Base-by-base conservation (phyloP, 1,284 basidiomycete genomes). In the Lentinula novae-zelandiae region DNA sequence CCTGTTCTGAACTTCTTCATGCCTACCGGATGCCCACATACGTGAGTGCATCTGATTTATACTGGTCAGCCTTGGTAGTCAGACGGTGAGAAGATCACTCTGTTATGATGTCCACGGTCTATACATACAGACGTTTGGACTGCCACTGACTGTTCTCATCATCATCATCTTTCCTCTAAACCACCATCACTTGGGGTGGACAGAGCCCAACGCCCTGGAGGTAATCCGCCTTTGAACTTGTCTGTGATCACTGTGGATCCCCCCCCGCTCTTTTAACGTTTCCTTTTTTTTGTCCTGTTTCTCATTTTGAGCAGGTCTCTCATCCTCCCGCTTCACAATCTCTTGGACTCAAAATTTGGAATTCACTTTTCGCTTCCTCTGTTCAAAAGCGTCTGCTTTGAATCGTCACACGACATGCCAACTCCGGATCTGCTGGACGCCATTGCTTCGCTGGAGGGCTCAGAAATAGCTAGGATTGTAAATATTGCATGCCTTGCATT, bases 401-500 rank as follows among this genome's bases (percentile, higher is more conserved):
- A n/a, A 42, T 15, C 7, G 15, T 42, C n/a, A 5, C 13, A 42
- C 40, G n/a, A 6, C 15, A 42, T 42, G 40, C n/a, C 3, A n/a
- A n/a, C n/a, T 42, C 27, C 27, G 27, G 27, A 27, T 27, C 40
- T 42, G 15, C 17, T 15, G 6, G 12, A 22, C 20, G 17, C 7
- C 7, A 42, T 57, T 22, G 50, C 40, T 52, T 70, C 67, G 34
- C 53, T 76, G 17, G 62, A 68, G 58, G 75, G 74, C 57, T 64
- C 66, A 8, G 71, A 74, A 58, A 67, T 66, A n/a, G 71, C 72
- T 5, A 68, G 68, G 40, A 64, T 68, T 1, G 53, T 74, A 10
- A 67, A 71, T 5, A 71, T 74, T 44, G 72, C 68, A 33, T 67
- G 72, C 48, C 72, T 75, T 58, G 66, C 71, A 58, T 65, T 75